Evolutionary conservation across 2,329 filamentous ascomycete species (phyloP).

Genomic region (Fusarium hainanense): DNA sequence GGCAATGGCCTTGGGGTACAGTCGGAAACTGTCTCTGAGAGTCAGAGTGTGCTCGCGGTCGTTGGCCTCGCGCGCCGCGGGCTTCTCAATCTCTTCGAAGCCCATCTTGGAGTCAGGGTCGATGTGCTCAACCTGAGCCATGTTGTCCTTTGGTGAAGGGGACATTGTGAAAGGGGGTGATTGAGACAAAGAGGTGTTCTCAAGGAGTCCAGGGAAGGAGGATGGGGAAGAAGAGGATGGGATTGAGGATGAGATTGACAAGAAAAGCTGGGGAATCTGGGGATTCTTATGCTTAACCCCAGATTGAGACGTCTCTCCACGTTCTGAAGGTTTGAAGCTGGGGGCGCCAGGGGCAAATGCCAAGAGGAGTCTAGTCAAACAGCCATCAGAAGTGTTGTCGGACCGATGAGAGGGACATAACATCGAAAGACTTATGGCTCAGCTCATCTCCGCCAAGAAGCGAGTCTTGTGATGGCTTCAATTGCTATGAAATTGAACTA

Average conservation of each 20-base stretch:
- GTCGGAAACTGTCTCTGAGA: slow-evolving; percentile 50
- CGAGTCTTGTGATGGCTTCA: slow-evolving; percentile 23
- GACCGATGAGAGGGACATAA: neutral
- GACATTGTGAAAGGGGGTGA: slow-evolving; percentile 6
- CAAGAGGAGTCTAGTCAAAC: slow-evolving; percentile 3
- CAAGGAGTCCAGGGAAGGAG: neutral
- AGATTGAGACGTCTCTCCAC: slow-evolving; percentile 15
- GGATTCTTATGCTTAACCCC: slow-evolving; percentile 25
- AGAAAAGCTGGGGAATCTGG: slow-evolving; percentile 18
- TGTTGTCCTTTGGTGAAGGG: neutral
- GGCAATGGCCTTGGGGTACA: slow-evolving; percentile 52
- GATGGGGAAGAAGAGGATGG: neutral
- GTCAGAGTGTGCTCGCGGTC: slow-evolving; percentile 48
- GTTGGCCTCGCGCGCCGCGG: slow-evolving; percentile 15
- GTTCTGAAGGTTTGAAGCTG: neutral
- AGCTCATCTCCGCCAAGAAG: slow-evolving; percentile 10
- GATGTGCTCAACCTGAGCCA: slow-evolving; percentile 24
- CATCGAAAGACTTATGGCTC: slow-evolving; percentile 4
- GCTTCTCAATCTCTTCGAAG: slow-evolving; percentile 13
- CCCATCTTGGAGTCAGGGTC: slow-evolving; percentile 13
- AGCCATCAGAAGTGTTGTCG: neutral
- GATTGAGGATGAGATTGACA: neutral
- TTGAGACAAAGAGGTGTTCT: neutral
- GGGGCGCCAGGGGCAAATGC: slow-evolving; percentile 1
- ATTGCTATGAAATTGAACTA: accelerated